Percentiles rank a stretch among this genome's conserved stretches.
Evolutionary conservation across 2,329 filamentous ascomycete species (phyloP).

Genomic region (Aspergillus fijiensis): DNA sequence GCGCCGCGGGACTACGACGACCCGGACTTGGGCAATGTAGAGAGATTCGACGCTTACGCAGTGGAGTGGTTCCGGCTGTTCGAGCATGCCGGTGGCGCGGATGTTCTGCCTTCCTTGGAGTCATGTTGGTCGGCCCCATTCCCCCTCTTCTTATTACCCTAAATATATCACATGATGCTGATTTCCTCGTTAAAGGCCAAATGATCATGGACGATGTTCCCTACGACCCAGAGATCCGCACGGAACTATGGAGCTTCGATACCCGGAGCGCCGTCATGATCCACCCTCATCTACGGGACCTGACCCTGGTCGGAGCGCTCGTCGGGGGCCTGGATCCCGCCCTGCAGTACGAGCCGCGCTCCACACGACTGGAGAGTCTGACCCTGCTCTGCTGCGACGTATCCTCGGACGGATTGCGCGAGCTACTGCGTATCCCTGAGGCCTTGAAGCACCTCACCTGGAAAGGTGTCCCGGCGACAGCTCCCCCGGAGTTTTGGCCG

Average conservation of each 20-base stretch:
- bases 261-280: constrained; percentile 1
- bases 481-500: not conserved
- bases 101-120: not conserved
- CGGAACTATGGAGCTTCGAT: constrained; percentile 1
- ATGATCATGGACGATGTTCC: constrained; percentile 5
- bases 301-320: constrained; percentile 2
- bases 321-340: not conserved
- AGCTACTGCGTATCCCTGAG: not conserved
- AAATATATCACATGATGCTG: not conserved
- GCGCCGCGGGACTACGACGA: not conserved
- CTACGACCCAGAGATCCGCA: not conserved
- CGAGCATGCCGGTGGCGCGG: not conserved
- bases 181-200: not conserved
- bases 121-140: not conserved
- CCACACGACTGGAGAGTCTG: not conserved
- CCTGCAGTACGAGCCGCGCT: not conserved
- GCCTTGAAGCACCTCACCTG: not conserved
- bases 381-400: constrained; percentile 3
- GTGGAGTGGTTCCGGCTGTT: constrained; percentile 3
- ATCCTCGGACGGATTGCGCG: not conserved
- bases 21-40: not conserved
- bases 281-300: constrained; percentile 4
- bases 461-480: not conserved
- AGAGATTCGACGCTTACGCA: not conserved
- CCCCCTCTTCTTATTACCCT: not conserved